Conservation (phyloP, 768 basidiomycete species). For the Bullera alba region DNA sequence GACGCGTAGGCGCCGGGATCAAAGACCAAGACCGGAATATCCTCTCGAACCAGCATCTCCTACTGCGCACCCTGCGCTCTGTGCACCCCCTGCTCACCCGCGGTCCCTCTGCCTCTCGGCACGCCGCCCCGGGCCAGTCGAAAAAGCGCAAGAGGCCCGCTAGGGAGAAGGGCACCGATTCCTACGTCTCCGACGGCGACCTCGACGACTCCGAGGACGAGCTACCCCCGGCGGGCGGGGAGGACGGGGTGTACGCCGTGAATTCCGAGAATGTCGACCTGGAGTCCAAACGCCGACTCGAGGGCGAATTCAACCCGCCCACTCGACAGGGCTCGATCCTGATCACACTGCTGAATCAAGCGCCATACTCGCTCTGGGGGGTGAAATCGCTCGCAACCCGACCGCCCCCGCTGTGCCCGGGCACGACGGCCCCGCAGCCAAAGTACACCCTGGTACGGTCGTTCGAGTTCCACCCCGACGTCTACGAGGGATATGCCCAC, state of each 20-base stretch:
- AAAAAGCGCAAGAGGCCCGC: slow-evolving; percentile 15
- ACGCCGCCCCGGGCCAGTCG: slow-evolving; percentile 1
- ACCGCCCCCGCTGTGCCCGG: slow-evolving; percentile 55
- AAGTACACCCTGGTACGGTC: slow-evolving; percentile 66
- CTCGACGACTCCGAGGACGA: slow-evolving; percentile 15
- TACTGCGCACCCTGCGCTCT: slow-evolving; percentile 74
- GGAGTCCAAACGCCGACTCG: neutral
- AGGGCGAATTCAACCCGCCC: slow-evolving; percentile 18
- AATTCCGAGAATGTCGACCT: slow-evolving; percentile 6
- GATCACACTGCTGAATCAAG: slow-evolving; percentile 75
- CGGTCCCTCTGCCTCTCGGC: slow-evolving; percentile 54
- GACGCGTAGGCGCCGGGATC: slow-evolving; percentile 57
- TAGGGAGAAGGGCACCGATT: slow-evolving; percentile 48
- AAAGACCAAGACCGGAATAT: slow-evolving; percentile 91
- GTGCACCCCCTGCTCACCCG: slow-evolving; percentile 56
- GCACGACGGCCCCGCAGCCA: slow-evolving; percentile 51
- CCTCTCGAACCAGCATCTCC: slow-evolving; percentile 72
- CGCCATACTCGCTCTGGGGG: slow-evolving; percentile 82
- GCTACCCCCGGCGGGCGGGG: slow-evolving; percentile 4
- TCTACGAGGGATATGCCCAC: slow-evolving; percentile 83
- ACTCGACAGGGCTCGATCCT: slow-evolving; percentile 63
- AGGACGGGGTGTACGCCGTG: neutral
- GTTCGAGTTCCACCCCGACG: slow-evolving; percentile 63
- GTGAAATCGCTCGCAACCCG: slow-evolving; percentile 40
- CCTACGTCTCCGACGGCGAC: slow-evolving; percentile 24